Conservation (phyloP, 495 filamentous ascomycete genomes). For the Talaromyces liani region DNA sequence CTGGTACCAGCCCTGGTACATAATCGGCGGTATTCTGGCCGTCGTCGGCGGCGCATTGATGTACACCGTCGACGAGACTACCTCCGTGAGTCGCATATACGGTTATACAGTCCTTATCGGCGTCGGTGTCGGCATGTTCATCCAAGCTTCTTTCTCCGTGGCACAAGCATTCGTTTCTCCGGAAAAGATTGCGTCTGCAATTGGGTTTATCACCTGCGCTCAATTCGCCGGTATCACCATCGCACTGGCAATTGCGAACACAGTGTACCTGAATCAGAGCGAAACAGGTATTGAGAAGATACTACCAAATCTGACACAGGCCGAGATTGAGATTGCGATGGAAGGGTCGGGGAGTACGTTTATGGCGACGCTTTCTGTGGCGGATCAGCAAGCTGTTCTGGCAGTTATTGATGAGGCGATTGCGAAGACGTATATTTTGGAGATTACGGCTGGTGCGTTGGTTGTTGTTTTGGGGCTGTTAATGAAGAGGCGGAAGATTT, state of each 20-base stretch:
- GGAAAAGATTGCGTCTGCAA: slow-evolving; percentile 23
- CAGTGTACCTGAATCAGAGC: slow-evolving; percentile 26
- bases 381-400: slow-evolving; percentile 25
- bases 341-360: background rate
- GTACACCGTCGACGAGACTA: slow-evolving; percentile 34
- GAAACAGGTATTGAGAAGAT: background rate
- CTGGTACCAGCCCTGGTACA: slow-evolving; percentile 55
- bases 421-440: slow-evolving; percentile 42
- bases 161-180: slow-evolving; percentile 31
- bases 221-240: slow-evolving; percentile 44
- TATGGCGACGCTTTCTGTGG: background rate
- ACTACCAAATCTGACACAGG: background rate
- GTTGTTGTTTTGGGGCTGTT: slow-evolving; percentile 32
- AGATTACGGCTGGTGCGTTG: slow-evolving; percentile 40
- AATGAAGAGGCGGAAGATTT: slow-evolving; percentile 33
- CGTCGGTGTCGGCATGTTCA: slow-evolving; percentile 38
- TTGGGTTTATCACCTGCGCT: slow-evolving; percentile 39
- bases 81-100: slow-evolving; percentile 34
- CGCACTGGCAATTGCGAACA: slow-evolving; percentile 43
- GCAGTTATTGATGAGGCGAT: slow-evolving; percentile 43
- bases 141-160: slow-evolving; percentile 43
- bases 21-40: slow-evolving; percentile 37
- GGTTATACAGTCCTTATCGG: slow-evolving; percentile 43
- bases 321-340: background rate
- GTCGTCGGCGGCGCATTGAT: slow-evolving; percentile 46